Evolutionary conservation across 73 alveolate genomes (phyloP).

Genomic region (Paramecium tetraurelia): DNA sequence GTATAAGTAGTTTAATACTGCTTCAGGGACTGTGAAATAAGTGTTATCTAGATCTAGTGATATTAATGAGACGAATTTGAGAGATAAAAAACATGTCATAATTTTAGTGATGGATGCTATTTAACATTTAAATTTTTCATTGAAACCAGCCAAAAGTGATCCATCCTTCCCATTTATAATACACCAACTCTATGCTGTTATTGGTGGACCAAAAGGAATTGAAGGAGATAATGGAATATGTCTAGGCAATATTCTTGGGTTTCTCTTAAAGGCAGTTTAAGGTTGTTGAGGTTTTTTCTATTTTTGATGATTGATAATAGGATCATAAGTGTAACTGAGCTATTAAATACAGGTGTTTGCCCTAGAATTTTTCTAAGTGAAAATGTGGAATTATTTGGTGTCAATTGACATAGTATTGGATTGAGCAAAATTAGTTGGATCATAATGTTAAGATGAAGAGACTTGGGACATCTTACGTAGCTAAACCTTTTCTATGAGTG

Average conservation of each 20-base stretch:
- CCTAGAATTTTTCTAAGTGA: neutral
- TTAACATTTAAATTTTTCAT: neutral
- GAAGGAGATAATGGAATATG: neutral
- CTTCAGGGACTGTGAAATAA: neutral
- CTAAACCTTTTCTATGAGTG: neutral
- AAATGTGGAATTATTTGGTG: neutral
- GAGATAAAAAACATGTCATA: conserved; percentile 18
- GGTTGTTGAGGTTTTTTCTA: neutral
- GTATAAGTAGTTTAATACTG: neutral
- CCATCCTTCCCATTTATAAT: conserved; percentile 46
- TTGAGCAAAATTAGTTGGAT: neutral
- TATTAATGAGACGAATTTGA: neutral
- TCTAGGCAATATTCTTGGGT: neutral
- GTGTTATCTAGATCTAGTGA: neutral
- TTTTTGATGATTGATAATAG: neutral
- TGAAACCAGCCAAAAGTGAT: neutral
- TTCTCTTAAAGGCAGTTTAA: neutral
- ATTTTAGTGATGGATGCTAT: conserved; percentile 22
- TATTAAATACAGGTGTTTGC: neutral
- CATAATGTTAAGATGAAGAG: neutral
- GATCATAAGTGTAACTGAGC: neutral
- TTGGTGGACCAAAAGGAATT: neutral
- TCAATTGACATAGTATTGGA: neutral
- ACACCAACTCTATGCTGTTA: conserved; percentile 56
- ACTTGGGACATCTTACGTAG: neutral